A percentile compares a stretch with the other conserved stretches of the same genome.
phyloP scores from a whole-genome alignment of 2,329 filamentous ascomycete species.

The Pseudogymnoascus sp. region DNA sequence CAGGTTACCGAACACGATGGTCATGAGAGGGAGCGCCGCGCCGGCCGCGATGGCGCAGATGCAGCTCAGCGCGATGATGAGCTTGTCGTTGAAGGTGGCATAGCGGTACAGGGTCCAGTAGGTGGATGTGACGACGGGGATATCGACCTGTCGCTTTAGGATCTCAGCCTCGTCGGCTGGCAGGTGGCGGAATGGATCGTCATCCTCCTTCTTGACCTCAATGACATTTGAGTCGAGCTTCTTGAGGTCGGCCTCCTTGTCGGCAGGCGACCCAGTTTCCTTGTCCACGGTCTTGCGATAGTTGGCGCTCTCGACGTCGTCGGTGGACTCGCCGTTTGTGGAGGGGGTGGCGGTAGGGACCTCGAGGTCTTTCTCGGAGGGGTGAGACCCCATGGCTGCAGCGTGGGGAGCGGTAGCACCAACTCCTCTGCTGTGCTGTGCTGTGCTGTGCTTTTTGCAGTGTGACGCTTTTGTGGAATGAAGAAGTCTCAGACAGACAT shows the following conservation, averaged over 20 bases:
- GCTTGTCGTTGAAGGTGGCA: slow-evolving; percentile 41
- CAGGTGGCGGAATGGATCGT: slow-evolving; percentile 52
- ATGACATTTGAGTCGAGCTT: slow-evolving; percentile 27
- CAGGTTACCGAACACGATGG: slow-evolving; percentile 66
- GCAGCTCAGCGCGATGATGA: slow-evolving; percentile 41
- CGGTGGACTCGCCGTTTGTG: slow-evolving; percentile 19
- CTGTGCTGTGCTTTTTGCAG: neutral
- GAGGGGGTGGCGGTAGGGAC: slow-evolving; percentile 15
- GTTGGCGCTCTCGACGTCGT: slow-evolving; percentile 14
- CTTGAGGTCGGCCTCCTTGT: slow-evolving; percentile 49
- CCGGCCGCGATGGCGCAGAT: slow-evolving; percentile 49
- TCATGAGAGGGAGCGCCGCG: slow-evolving; percentile 47
- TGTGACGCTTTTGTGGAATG: neutral
- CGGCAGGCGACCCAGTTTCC: slow-evolving; percentile 48
- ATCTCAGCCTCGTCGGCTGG: slow-evolving; percentile 57
- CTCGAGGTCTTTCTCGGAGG: slow-evolving; percentile 7
- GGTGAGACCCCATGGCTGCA: slow-evolving; percentile 1
- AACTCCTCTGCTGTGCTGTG: neutral
- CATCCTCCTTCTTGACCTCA: slow-evolving; percentile 32
- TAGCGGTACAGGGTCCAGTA: slow-evolving; percentile 51
- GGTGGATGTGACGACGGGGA: slow-evolving; percentile 55
- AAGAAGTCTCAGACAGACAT: neutral
- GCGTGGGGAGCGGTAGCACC: neutral
- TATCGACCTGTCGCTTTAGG: slow-evolving; percentile 58
- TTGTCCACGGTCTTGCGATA: slow-evolving; percentile 27